Conservation (phyloP, 129 eudicot species). For the Silybum marianum region DNA sequence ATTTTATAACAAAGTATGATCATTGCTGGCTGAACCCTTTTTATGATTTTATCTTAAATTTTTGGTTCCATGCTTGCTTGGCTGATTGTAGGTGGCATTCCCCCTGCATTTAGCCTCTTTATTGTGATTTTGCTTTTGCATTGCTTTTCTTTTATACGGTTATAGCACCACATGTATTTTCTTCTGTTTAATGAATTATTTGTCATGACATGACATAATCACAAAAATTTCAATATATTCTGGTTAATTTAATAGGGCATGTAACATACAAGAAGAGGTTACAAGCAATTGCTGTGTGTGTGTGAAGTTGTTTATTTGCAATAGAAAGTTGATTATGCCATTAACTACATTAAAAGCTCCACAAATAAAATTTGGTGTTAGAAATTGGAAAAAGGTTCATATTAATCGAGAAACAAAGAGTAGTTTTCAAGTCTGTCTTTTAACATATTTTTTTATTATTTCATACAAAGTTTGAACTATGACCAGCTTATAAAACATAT, state of each 20-base stretch:
- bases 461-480: background rate
- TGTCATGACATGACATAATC: background rate
- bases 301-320: background rate
- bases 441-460: background rate
- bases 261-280: background rate
- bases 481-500: background rate
- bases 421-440: background rate
- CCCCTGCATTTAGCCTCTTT: background rate
- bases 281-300: background rate
- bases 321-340: background rate
- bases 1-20: background rate
- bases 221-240: background rate
- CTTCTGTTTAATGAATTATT: background rate
- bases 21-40: background rate
- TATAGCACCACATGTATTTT: background rate
- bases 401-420: background rate
- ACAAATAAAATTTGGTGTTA: too few relatives aligned
- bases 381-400: background rate
- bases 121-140: background rate
- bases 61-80: background rate
- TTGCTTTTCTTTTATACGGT: background rate
- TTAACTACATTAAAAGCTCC: too few relatives aligned
- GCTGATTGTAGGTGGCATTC: background rate
- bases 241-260: background rate
- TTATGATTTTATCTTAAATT: background rate